phyloP scores from a whole-genome alignment of 1,139 yeast genomes.

The Arxiozyma heterogenica region DNA sequence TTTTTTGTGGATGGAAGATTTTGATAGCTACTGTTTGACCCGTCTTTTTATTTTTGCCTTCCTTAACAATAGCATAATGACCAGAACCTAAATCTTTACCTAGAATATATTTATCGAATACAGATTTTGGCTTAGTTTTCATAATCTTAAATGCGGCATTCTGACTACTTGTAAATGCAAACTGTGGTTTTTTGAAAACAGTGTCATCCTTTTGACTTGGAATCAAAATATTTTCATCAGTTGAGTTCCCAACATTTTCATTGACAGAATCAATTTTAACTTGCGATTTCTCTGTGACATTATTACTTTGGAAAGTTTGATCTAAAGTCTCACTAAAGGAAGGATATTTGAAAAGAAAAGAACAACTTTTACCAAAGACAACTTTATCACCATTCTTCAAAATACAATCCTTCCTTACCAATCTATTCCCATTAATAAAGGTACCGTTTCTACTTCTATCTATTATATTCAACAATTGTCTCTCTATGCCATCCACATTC shows the following conservation, averaged over 20 bases:
- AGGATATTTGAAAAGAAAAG: constrained; percentile 46
- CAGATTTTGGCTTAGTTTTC: constrained; percentile 22
- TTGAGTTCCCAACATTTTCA: neutral
- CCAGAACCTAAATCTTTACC: constrained; percentile 65
- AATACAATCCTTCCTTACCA: constrained; percentile 42
- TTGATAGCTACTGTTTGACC: constrained; percentile 64
- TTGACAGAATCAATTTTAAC: neutral
- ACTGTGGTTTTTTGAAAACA: constrained; percentile 25
- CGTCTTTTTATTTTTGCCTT: constrained; percentile 48
- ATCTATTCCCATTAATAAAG: constrained; percentile 47
- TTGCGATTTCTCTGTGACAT: neutral
- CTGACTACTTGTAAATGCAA: constrained; percentile 22
- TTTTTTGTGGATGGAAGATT: constrained; percentile 61
- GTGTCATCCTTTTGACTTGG: constrained; percentile 8
- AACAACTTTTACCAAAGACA: constrained; percentile 52
- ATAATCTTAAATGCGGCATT: constrained; percentile 12
- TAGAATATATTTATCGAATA: constrained; percentile 52
- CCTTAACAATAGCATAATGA: constrained; percentile 70
- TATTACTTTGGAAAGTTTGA: neutral
- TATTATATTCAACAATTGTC: constrained; percentile 41
- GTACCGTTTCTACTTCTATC: constrained; percentile 66
- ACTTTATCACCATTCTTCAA: constrained; percentile 58
- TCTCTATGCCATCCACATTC: constrained; percentile 32
- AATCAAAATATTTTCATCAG: neutral
- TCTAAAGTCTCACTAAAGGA: constrained; percentile 5